Evolutionary conservation across 176 grass and related monocot genomes (phyloP), one percentile per base, ranked within the genome.

Genomic region (Lolium perenne): DNA sequence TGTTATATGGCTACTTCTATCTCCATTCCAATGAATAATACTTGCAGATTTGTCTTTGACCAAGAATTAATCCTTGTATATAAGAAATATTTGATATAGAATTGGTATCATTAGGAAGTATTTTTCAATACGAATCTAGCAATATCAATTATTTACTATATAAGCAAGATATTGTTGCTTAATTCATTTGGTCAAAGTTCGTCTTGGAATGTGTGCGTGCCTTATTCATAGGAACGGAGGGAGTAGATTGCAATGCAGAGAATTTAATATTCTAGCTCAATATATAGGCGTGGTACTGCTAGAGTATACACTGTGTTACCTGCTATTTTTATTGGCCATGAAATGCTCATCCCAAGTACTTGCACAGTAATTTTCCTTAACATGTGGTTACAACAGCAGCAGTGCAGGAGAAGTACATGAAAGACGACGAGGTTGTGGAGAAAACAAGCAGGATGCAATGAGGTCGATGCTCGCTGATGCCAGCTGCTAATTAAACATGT

Each of bases 321-420:
- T 81, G 72, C 10, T 57, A 54, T 56, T 72, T 35, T 35, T 35
- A 35, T 35, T 35, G 32, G n/a, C 58, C 18, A 78, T 82, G 59
- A 70, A 21, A 76, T 43, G 7, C 40, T 0, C 32, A 75, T 49
- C 15, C 55, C 35, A 66, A 80, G 29, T n/a, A 41, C 71, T 78
- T 88, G 35, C 51, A 78, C 23, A 22, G 6, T 15, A 35, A 35
- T 83, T 89, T 48, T 23, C 91, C 86, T 95, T 98, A 84, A 98
- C 86, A 51, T 18, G 38, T 76, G 68, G 47, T 50, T 89, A 98
- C 96, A 68, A 98, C 93, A 83, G 92, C 90, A 79, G 96, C 85
- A 13, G 91, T 98, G 81, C 96, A 95, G 92, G 96, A 98, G 77
- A 98, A 94, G 79, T 92, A 98, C 71, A 94, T 98, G 91, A 95